phyloP scores from a whole-genome alignment of 108 stramenopile genomes.

The Nannochloropsis salina region DNA sequence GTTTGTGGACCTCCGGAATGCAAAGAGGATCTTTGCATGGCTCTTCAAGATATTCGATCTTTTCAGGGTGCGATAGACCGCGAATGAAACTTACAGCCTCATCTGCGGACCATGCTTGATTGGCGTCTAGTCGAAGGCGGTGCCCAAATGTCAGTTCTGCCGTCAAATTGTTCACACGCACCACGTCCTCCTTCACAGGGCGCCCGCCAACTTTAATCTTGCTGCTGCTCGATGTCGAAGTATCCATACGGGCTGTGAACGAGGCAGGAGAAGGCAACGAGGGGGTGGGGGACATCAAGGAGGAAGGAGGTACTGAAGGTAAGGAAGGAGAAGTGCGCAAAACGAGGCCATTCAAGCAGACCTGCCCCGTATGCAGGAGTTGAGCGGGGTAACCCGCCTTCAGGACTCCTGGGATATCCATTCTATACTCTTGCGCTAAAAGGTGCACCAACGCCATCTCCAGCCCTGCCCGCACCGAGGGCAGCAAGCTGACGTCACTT shows the following conservation, averaged over 20 bases:
- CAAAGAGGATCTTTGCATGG: constrained; percentile 29
- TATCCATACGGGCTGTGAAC: neutral
- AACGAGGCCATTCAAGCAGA: constrained; percentile 27
- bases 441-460: constrained; percentile 46
- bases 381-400: constrained; percentile 17
- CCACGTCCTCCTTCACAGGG: neutral
- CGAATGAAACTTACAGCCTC: constrained; percentile 28
- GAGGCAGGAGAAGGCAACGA: neutral
- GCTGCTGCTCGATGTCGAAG: neutral
- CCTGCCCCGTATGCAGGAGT: constrained; percentile 5
- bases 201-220: constrained; percentile 40
- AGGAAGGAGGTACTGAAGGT: too few species aligned
- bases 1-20: constrained; percentile 31
- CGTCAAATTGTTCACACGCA: neutral
- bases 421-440: constrained; percentile 1
- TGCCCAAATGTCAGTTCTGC: neutral
- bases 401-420: neutral
- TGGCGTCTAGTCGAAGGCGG: constrained; percentile 37
- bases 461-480: constrained; percentile 39
- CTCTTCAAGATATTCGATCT: constrained; percentile 43
- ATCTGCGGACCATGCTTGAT: constrained; percentile 38
- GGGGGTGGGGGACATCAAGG: neutral
- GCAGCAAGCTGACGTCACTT: neutral
- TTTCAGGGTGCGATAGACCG: neutral
- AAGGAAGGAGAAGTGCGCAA: neutral